Conservation (phyloP, 2,329 filamentous ascomycete genomes). For the Pyrenophora teres region DNA sequence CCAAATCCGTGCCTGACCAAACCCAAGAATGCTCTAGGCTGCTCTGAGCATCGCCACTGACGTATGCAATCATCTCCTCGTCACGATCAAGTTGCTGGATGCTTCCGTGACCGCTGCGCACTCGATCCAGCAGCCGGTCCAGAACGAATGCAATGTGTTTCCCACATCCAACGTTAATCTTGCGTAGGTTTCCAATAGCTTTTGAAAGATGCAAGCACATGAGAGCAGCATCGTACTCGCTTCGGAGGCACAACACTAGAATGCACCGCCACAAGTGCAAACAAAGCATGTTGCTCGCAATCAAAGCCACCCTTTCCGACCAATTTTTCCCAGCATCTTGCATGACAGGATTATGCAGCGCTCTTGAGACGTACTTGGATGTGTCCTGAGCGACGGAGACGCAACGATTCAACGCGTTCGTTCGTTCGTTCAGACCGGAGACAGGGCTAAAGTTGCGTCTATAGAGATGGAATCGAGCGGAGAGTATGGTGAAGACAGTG, state of each 20-base stretch:
- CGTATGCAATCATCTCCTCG: constrained; percentile 86
- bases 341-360: constrained; percentile 54
- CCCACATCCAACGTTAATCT: constrained; percentile 77
- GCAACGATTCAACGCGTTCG: constrained; percentile 77
- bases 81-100: constrained; percentile 63
- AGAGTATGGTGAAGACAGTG: constrained; percentile 78
- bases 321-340: constrained; percentile 46
- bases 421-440: constrained; percentile 68
- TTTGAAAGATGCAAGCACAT: constrained; percentile 73
- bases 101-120: constrained; percentile 50
- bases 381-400: constrained; percentile 77
- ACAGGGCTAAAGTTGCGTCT: constrained; percentile 82
- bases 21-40: constrained; percentile 80
- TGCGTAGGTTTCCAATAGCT: constrained; percentile 71
- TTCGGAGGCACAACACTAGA: constrained; percentile 76
- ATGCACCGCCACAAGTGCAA: constrained; percentile 87
- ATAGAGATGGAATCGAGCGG: constrained; percentile 82
- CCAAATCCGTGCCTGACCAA: constrained; percentile 62
- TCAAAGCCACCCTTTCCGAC: constrained; percentile 64
- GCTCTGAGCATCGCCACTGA: constrained; percentile 84
- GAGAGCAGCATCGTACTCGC: constrained; percentile 72
- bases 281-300: constrained; percentile 75
- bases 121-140: constrained; percentile 64
- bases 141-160: constrained; percentile 83
- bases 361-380: constrained; percentile 72